Conservation (phyloP, 441 rosid species). For the Populus hybrid region DNA sequence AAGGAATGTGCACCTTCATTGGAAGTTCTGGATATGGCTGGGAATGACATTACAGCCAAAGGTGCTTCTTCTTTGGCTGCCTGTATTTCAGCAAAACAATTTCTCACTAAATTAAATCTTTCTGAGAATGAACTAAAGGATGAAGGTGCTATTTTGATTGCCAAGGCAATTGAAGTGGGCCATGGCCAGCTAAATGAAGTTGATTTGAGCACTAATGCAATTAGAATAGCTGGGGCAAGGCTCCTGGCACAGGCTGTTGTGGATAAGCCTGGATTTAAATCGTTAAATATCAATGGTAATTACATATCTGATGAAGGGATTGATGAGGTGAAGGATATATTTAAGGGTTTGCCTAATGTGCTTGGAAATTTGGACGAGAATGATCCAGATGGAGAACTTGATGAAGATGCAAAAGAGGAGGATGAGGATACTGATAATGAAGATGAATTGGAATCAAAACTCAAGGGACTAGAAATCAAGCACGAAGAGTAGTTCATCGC, state of each 20-base stretch:
- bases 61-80: slow-evolving; percentile 60
- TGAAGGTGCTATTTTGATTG: slow-evolving; percentile 66
- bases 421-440: slow-evolving; percentile 38
- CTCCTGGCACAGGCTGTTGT: slow-evolving; percentile 63
- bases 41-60: slow-evolving; percentile 76
- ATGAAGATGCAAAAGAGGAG: slow-evolving; percentile 52
- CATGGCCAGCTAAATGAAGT: slow-evolving; percentile 59
- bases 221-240: slow-evolving; percentile 75
- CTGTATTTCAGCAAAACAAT: slow-evolving; percentile 56
- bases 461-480: slow-evolving; percentile 60
- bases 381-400: slow-evolving; percentile 79
- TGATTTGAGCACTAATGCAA: slow-evolving; percentile 62
- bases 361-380: slow-evolving; percentile 80
- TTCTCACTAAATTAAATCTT: slow-evolving; percentile 61
- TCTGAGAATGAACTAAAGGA: slow-evolving; percentile 91
- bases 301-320: slow-evolving; percentile 88
- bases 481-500: slow-evolving; percentile 31
- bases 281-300: slow-evolving; percentile 73
- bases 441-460: slow-evolving; percentile 62
- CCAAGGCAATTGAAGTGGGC: slow-evolving; percentile 60
- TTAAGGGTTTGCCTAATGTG: slow-evolving; percentile 54
- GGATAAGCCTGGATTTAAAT: slow-evolving; percentile 60
- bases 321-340: slow-evolving; percentile 74
- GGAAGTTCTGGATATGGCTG: slow-evolving; percentile 85
- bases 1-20: slow-evolving; percentile 66